Conservation (phyloP, 768 basidiomycete genomes). For the Lanmaoa pseudosensibilis region DNA sequence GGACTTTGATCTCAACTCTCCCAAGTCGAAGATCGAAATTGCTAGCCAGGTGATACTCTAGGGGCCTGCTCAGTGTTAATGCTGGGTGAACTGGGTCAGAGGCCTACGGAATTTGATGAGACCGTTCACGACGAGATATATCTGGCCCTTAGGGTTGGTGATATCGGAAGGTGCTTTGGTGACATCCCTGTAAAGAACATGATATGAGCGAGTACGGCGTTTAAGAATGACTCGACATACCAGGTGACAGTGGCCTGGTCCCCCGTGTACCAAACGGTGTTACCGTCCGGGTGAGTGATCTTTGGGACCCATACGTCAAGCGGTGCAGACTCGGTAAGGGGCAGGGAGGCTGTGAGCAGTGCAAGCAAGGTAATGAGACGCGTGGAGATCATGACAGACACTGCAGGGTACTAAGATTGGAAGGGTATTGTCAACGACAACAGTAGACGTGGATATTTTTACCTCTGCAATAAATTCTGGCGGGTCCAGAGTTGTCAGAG, state of each 20-base stretch:
- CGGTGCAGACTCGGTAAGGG: conserved; percentile 6
- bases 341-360: conserved; percentile 9
- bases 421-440: not conserved
- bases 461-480: not conserved
- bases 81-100: not conserved
- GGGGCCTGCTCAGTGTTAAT: conserved; percentile 3
- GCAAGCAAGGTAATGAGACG: conserved; percentile 9
- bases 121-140: conserved; percentile 29
- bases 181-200: conserved; percentile 30
- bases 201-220: not conserved
- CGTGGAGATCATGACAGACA: conserved; percentile 1
- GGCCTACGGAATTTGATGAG: conserved; percentile 27
- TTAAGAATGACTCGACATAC: conserved; percentile 17
- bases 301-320: conserved; percentile 32
- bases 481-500: not conserved
- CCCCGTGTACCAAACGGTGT: conserved; percentile 27
- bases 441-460: conserved; percentile 5
- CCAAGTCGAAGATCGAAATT: conserved; percentile 34
- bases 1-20: conserved; percentile 25
- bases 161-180: conserved; percentile 28
- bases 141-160: conserved; percentile 32
- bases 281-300: conserved; percentile 22
- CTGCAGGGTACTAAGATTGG: not conserved
- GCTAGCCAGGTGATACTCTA: conserved; percentile 26
- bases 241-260: conserved; percentile 24